A percentile compares a stretch with the other conserved stretches of the same genome.
Conservation (phyloP, 768 basidiomycete genomes). For the Candolleomyces efflorescens region DNA sequence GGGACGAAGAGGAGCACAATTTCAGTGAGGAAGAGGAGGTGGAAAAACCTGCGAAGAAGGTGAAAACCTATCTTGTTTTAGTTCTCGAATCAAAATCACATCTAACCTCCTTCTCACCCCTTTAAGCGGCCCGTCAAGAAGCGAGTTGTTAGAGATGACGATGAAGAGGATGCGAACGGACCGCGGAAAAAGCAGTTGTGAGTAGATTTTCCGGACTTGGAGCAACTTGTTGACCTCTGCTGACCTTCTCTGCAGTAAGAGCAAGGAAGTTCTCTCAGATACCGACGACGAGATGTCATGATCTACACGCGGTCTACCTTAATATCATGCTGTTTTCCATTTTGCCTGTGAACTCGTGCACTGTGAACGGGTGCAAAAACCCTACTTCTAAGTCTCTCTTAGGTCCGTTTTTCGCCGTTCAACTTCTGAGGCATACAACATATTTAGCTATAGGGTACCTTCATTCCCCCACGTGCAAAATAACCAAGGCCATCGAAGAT, state of each 20-base stretch:
- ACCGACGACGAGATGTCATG: conserved; percentile 82
- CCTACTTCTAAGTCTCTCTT: neutral
- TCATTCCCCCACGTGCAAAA: neutral
- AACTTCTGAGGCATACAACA: neutral
- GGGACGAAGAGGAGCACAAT: conserved; percentile 58
- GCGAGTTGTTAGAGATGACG: conserved; percentile 74
- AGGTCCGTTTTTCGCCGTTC: neutral
- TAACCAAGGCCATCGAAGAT: neutral
- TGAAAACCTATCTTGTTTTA: conserved; percentile 20
- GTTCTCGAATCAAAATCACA: neutral
- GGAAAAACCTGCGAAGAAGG: conserved; percentile 69
- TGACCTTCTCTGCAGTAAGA: conserved; percentile 55
- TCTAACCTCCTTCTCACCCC: conserved; percentile 15
- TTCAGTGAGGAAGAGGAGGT: conserved; percentile 71
- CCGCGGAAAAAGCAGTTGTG: conserved; percentile 77
- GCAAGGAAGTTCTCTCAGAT: conserved; percentile 82
- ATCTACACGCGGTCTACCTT: conserved; percentile 7
- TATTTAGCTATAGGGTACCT: no score
- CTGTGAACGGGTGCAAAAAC: no score
- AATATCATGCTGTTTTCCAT: neutral
- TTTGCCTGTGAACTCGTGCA: neutral
- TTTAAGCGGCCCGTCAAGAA: conserved; percentile 56
- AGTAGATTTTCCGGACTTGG: conserved; percentile 22
- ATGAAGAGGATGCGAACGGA: conserved; percentile 60
- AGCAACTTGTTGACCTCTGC: neutral